Evolutionary conservation across 305 asterid genomes (phyloP), one percentile per base, ranked within the genome.

Genomic region (Petunia hybrid): DNA sequence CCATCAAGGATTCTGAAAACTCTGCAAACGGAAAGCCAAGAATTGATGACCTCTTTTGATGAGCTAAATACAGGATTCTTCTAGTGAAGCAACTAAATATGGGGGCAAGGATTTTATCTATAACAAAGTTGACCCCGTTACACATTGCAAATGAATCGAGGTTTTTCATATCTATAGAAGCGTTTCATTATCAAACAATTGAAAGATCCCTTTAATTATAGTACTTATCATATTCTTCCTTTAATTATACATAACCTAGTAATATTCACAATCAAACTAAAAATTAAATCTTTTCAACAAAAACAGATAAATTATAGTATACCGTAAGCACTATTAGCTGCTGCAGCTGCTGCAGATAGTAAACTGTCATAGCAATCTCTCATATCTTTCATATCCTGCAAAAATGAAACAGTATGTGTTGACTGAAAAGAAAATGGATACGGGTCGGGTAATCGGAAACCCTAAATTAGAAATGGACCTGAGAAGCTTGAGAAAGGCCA

Each of bases 331-430:
- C 98, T 90, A 83, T 95, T 95, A 38, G 97, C 89, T 16, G 98
- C 88, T 14, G 97, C 99, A 7, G 99, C 99, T 55, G 99, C 99
- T n/a, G 99, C 98, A 74, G 98, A 94, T 79, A 95, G 97, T 62
- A 95, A 88, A 84, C 95, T 88, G 86, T 94, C 99, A 68, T 92
- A 94, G 91, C 97, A 94, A 36, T 91, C 85, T 86, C 95, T 91
- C 97, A 95, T 94, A 85, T 94, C 98, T 77, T 91, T 93, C 97
- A 94, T 91, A 87, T 96, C 99, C 99, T 96, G 90, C 80, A 86
- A 87, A 80, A 76, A 43, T 69, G 80, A 22, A 22, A 22, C 31
- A 22, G 31, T 22, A 22, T 46, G 46, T 22, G 12, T 31, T 35
- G 77, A 46, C 41, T 10, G 41, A 69, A 31, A 16, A 43, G 60